phyloP scores from a whole-genome alignment of 768 basidiomycete genomes.

The Boletus rufocinnamomeus region DNA sequence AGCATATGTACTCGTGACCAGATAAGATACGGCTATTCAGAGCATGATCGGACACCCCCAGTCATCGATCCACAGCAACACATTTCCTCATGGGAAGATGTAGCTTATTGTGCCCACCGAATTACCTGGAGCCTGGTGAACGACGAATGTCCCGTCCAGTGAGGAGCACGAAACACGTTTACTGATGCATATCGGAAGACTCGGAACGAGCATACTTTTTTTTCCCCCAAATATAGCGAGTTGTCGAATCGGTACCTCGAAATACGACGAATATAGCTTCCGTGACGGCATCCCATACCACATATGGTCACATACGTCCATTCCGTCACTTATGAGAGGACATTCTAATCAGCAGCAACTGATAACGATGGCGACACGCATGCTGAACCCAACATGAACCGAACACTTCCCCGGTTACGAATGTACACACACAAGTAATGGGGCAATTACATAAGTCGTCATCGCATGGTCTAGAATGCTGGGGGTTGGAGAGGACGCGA shows the following conservation, averaged over 20 bases:
- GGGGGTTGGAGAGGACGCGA: not conserved
- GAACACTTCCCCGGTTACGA: not conserved
- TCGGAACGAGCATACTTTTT: not conserved
- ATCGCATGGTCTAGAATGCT: not conserved
- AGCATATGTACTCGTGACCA: not conserved
- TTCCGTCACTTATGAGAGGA: constrained; percentile 10
- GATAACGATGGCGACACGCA: constrained; percentile 13
- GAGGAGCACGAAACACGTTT: too few relatives aligned
- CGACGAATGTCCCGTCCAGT: not conserved
- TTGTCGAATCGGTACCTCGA: not conserved
- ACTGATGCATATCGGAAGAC: not conserved
- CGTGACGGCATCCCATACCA: not conserved
- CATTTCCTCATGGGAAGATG: not conserved
- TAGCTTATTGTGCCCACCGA: not conserved
- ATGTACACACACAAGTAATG: not conserved
- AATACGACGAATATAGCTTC: constrained; percentile 3
- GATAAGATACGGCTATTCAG: constrained; percentile 17
- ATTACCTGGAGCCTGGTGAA: not conserved
- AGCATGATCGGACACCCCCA: not conserved
- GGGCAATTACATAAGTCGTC: not conserved
- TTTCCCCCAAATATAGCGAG: too few relatives aligned
- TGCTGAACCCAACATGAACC: not conserved
- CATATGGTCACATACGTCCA: not conserved
- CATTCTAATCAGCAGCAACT: constrained; percentile 9
- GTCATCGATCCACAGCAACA: not conserved